Percentiles rank a stretch among this genome's conserved stretches.
phyloP scores from a whole-genome alignment of 2,329 filamentous ascomycete species.

The Aspergillus fumigatiaffinis region DNA sequence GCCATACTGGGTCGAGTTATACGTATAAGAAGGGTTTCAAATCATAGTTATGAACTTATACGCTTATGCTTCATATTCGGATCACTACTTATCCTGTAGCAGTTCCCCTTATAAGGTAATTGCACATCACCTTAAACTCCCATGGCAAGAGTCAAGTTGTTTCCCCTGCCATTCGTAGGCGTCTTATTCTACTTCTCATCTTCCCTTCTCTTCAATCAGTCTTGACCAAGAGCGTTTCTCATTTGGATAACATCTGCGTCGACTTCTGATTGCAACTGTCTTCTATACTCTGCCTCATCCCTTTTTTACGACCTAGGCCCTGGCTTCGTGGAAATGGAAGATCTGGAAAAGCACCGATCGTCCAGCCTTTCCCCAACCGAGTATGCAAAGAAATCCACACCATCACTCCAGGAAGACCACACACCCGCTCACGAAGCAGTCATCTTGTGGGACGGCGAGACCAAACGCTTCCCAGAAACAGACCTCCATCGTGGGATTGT shows the following conservation, averaged over 20 bases:
- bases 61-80: not conserved
- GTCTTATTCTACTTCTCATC: not conserved
- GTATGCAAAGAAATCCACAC: not conserved
- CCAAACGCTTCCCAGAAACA: slow-evolving; percentile 38
- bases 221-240: not conserved
- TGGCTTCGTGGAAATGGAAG: not conserved
- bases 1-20: not conserved
- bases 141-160: not conserved
- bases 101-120: not conserved
- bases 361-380: not conserved
- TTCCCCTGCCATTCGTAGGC: not conserved
- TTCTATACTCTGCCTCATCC: not conserved
- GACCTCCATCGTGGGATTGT: slow-evolving; percentile 54
- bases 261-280: not conserved
- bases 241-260: not conserved
- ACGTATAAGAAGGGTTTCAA: not conserved
- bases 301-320: not conserved
- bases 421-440: not conserved
- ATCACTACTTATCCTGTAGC: not conserved
- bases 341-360: not conserved
- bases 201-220: not conserved
- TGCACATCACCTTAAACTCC: not conserved
- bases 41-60: not conserved
- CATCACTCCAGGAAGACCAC: not conserved
- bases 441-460: not conserved